These are phyloP conservation scores for Suillus occidentalis DNA, from an alignment of 768 basidiomycete genomes.

Conservation along the genomic window DNA sequence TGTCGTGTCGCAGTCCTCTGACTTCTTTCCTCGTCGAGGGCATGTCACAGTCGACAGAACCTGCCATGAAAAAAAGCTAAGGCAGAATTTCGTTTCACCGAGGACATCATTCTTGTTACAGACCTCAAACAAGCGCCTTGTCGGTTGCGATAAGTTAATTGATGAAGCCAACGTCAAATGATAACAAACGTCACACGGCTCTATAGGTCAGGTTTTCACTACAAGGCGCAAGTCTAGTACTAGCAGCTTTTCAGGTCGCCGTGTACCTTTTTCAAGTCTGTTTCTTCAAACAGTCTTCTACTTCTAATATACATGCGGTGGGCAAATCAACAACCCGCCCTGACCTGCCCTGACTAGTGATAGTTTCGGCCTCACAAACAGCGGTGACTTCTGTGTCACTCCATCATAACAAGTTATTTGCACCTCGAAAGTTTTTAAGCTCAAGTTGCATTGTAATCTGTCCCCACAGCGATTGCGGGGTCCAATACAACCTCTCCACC, in stretches of 20 bases:
- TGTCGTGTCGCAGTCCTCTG: neutral
- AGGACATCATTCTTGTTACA: neutral
- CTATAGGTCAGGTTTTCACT: neutral
- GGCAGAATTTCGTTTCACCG: neutral
- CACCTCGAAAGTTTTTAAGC: constrained; percentile 5
- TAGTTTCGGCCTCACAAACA: constrained; percentile 4
- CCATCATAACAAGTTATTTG: neutral
- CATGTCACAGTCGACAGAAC: constrained; percentile 8
- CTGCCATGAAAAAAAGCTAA: constrained; percentile 6
- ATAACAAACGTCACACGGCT: constrained; percentile 1
- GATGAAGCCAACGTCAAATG: constrained; percentile 1
- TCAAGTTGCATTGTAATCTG: neutral
- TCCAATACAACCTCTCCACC: no score
- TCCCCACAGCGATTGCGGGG: neutral
- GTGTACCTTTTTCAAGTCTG: neutral
- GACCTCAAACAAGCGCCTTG: neutral
- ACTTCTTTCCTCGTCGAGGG: constrained; percentile 8
- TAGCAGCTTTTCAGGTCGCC: neutral
- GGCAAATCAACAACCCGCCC: neutral
- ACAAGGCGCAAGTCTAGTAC: no score
- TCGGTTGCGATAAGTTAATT: constrained; percentile 7
- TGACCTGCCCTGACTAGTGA: neutral
- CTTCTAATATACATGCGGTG: neutral
- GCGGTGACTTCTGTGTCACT: constrained; percentile 2
- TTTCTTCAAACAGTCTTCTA: neutral